Evolutionary conservation across 2,329 filamentous ascomycete species (phyloP).

Genomic region (Sclerotinia spermophila): DNA sequence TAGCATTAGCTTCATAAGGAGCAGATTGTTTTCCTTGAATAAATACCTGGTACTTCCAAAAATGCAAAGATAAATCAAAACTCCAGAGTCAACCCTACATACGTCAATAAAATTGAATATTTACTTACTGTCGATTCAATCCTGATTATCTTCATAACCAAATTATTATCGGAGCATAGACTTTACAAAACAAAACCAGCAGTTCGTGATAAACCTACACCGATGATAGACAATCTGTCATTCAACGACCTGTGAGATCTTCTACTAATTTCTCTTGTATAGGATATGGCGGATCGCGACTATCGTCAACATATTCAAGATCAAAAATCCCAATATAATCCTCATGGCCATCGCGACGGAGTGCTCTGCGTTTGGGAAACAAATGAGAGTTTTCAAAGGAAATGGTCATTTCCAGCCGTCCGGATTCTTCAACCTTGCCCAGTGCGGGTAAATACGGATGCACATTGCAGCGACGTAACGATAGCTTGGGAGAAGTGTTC

Average conservation of each 20-base stretch:
- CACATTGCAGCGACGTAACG: not conserved
- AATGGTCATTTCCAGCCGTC: slow-evolving; percentile 3
- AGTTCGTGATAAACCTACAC: not conserved
- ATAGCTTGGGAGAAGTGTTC: not conserved
- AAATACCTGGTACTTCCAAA: not conserved
- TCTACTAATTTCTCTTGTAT: not conserved
- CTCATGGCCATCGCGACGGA: not conserved
- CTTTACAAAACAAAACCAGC: not conserved
- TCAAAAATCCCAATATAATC: not conserved
- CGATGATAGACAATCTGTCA: not conserved
- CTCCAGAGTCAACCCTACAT: accelerated
- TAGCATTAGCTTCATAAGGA: too few relatives aligned
- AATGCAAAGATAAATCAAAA: not conserved
- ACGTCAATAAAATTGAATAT: not conserved
- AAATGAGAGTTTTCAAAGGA: not conserved
- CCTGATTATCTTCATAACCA: not conserved
- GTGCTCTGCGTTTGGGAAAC: not conserved
- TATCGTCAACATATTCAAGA: too few relatives aligned
- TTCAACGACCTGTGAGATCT: not conserved
- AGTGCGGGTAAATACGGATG: too few relatives aligned
- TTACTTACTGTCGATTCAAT: not conserved
- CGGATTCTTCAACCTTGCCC: not conserved
- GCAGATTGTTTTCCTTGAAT: not conserved
- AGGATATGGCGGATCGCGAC: not conserved
- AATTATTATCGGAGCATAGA: not conserved